These are phyloP conservation scores for Medicago lupulina DNA, from an alignment of 306 rosid genomes.

Conservation along the genomic window DNA sequence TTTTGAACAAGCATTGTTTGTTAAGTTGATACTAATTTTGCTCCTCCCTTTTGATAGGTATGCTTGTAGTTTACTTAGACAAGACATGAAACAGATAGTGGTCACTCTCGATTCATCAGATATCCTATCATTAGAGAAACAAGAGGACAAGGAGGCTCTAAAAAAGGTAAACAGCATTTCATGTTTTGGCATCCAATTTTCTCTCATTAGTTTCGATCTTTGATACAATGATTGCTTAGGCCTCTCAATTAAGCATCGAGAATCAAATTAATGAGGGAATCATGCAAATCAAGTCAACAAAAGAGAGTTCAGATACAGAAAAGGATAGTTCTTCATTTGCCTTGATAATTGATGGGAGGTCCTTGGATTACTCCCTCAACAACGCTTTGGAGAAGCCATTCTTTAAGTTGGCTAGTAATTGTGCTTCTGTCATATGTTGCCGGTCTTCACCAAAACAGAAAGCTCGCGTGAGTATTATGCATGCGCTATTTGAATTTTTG, in stretches of 20 bases:
- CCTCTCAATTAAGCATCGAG: conserved; percentile 65
- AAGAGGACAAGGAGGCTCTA: conserved; percentile 63
- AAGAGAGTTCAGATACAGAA: conserved; percentile 43
- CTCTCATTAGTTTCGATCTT: conserved; percentile 34
- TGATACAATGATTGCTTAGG: conserved; percentile 61
- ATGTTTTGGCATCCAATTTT: conserved; percentile 11
- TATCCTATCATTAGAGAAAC: conserved; percentile 65
- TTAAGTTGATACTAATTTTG: no score
- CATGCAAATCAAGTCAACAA: conserved; percentile 54
- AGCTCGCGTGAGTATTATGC: conserved; percentile 73
- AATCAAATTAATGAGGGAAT: conserved; percentile 71
- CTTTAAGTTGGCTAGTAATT: conserved; percentile 73
- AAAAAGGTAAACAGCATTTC: conserved; percentile 55
- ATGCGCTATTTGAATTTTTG: conserved; percentile 17
- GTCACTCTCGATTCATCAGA: conserved; percentile 78
- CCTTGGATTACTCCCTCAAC: conserved; percentile 75
- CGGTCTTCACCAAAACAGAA: conserved; percentile 92
- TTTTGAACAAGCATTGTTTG: no score
- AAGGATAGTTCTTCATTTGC: conserved; percentile 54
- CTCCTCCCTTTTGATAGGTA: conserved; percentile 53
- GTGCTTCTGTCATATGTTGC: conserved; percentile 88
- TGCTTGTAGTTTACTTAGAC: conserved; percentile 86
- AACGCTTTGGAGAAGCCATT: conserved; percentile 58
- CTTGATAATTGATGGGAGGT: conserved; percentile 87
- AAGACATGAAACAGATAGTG: conserved; percentile 73